A percentile compares a stretch with the other conserved stretches of the same genome.
These are phyloP conservation scores for Sporobolus alterniflorus DNA, from an alignment of 202 grass and related monocot species.

Conservation along the genomic window DNA sequence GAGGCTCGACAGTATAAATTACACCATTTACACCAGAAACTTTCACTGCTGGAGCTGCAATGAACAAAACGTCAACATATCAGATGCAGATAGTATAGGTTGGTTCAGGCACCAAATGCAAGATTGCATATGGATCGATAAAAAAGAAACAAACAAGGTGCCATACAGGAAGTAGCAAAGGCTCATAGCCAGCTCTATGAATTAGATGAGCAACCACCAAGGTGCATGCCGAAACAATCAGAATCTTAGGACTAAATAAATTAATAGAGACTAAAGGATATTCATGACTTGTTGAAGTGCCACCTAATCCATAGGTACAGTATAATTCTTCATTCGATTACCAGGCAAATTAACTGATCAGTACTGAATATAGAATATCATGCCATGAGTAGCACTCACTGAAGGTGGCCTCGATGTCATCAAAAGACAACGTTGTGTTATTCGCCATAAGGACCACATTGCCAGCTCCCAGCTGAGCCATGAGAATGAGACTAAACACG, in stretches of 20 bases:
- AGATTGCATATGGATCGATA: background rate
- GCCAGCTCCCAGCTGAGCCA: conserved; percentile 54
- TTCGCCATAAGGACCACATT: conserved; percentile 76
- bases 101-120: background rate
- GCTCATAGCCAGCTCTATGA: background rate
- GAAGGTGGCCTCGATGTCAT: conserved; percentile 79
- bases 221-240: background rate
- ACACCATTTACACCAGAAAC: conserved; percentile 64
- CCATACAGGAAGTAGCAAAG: background rate
- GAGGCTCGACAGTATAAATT: conserved; percentile 64
- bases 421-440: conserved; percentile 72
- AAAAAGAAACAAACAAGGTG: background rate
- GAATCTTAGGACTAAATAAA: background rate
- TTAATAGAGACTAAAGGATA: background rate
- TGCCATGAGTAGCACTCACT: conserved; percentile 54
- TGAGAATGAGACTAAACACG: conserved; percentile 50
- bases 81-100: background rate
- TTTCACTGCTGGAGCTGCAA: conserved; percentile 74
- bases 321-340: conserved; percentile 2
- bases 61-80: conserved; percentile 16
- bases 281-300: background rate
- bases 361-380: conserved; percentile 24
- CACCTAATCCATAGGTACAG: background rate
- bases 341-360: background rate
- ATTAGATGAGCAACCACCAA: background rate